Evolutionary conservation across 495 filamentous ascomycete genomes (phyloP).

Genomic region (Podospora appendiculata): DNA sequence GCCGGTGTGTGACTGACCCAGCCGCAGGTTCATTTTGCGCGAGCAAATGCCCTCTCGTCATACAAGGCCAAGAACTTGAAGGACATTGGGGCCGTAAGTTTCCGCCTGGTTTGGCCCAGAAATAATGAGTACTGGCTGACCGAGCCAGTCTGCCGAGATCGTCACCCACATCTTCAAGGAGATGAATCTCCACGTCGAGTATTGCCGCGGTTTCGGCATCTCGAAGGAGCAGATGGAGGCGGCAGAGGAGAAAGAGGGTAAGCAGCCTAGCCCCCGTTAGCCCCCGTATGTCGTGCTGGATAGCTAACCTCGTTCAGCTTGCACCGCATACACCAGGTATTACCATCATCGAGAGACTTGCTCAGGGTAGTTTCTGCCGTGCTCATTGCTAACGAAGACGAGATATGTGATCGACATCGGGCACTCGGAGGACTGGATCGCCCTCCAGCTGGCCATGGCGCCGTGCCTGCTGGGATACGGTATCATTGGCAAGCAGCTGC

Average conservation of each 20-base stretch:
- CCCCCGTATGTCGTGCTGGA: neutral
- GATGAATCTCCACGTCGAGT: constrained; percentile 70
- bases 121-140: neutral
- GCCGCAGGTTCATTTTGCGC: constrained; percentile 63
- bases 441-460: constrained; percentile 71
- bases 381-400: neutral
- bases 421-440: constrained; percentile 77
- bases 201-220: constrained; percentile 76
- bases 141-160: constrained; percentile 56
- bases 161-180: constrained; percentile 71
- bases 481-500: constrained; percentile 61
- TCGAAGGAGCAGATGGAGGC: constrained; percentile 63
- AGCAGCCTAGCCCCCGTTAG: constrained; percentile 4
- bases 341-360: too few relatives aligned
- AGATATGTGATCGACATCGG: constrained; percentile 86
- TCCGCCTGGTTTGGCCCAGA: neutral
- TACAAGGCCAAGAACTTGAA: constrained; percentile 73
- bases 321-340: constrained; percentile 60
- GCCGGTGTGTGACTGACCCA: neutral
- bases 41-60: constrained; percentile 72
- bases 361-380: too few relatives aligned
- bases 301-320: constrained; percentile 37
- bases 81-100: constrained; percentile 59
- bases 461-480: constrained; percentile 85
- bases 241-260: constrained; percentile 67